Evolutionary conservation across 2,329 filamentous ascomycete genomes (phyloP), one percentile per base, ranked within the genome.

Genomic region (Colletotrichum agaves): DNA sequence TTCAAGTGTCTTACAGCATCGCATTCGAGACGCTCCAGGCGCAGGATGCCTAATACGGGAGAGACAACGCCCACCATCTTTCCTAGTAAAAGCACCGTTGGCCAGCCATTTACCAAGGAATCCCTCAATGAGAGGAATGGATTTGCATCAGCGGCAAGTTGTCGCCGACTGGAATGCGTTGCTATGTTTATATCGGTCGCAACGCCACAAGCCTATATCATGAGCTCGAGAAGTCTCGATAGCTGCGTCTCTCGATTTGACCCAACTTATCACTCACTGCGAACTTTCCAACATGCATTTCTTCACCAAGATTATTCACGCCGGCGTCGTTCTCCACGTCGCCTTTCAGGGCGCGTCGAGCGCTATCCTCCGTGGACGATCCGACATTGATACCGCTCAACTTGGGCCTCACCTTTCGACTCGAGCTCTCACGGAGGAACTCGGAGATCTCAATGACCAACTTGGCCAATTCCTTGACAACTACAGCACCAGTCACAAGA

Each of bases 351-450:
- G 56, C 67, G 65, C 63, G 47, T 62, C 61, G 21, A 63, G 62
- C 27, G 69, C 69, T 13, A 66, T 71, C 49, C 63, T 71, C 11
- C 69, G 67, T n/a, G 57, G 66, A 56, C 62, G 62, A 5, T 43
- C 55, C 21, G 50, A 52, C 35, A 19, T 44, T 15, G 65, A 68
- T 17, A n/a, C 53, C 12, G 19, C 7, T 12, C 61, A 68, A 19
- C 46, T 64, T 35, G 39, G 58, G 15, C 31, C 46, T 21, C 27
- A 66, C 12, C 21, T 56, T 13, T 46, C 59, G 27, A 59, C 12
- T n/a, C 59, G 47, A 8, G 35, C 46, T 12, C 50, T 69, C 3
- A 52, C 63, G 23, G 35, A 58, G 23, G 50, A 66, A 21, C 52
- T 69, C 17, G 50, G 58, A 35, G 61, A 53, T 33, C 55, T 71